Conservation (phyloP, 371 early-diverging fungal genomes). For the Mucor lusitanicus region DNA sequence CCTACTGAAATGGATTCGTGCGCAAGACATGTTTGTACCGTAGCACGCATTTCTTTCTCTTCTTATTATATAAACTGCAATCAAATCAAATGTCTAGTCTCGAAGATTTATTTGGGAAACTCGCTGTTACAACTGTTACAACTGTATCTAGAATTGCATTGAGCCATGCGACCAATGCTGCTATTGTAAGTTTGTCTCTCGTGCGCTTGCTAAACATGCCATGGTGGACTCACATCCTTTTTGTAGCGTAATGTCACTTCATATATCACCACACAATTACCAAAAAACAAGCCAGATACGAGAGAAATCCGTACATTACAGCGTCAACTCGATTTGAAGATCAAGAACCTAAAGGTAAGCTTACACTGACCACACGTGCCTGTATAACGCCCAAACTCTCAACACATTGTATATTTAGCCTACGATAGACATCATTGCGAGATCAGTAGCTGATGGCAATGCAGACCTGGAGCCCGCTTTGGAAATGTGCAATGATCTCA, state of each 20-base stretch:
- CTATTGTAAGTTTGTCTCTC: conserved; percentile 61
- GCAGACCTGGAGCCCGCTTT: conserved; percentile 60
- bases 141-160: conserved; percentile 78
- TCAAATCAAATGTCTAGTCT: conserved; percentile 31
- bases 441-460: conserved; percentile 68
- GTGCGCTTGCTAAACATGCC: too few relatives aligned
- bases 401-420: too few relatives aligned
- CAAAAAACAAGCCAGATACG: conserved; percentile 37
- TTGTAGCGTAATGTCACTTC: conserved; percentile 57
- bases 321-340: conserved; percentile 47
- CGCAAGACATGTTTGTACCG: background rate
- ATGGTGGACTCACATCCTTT: background rate
- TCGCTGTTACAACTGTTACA: conserved; percentile 69
- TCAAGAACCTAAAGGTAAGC: conserved; percentile 50
- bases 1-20: background rate
- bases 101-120: conserved; percentile 67
- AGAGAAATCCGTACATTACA: conserved; percentile 35
- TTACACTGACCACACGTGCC: background rate
- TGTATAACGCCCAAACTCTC: too few relatives aligned
- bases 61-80: background rate
- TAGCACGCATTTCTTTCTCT: background rate
- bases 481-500: conserved; percentile 62
- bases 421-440: conserved; percentile 71
- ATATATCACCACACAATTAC: conserved; percentile 47
- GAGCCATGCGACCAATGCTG: conserved; percentile 68